Evolutionary conservation across 1,284 basidiomycete genomes (phyloP).

Genomic region (Apiotrichum laibachii): DNA sequence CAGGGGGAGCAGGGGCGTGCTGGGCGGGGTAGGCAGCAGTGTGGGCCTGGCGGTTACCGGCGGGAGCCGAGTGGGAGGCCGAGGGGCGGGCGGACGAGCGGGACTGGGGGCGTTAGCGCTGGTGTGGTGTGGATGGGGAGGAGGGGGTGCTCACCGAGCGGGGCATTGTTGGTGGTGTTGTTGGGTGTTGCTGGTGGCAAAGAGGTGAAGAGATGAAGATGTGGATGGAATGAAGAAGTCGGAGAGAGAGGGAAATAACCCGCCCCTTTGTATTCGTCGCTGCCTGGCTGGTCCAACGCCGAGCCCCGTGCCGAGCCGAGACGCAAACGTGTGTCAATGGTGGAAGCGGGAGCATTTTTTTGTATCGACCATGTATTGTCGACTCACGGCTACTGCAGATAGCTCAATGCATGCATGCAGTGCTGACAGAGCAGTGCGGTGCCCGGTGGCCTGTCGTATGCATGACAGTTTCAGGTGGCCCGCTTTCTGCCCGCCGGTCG

Average conservation of each 20-base stretch:
- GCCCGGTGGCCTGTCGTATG: too few species aligned
- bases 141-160: constrained; percentile 29
- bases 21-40: constrained; percentile 39
- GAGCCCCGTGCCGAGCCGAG: background rate
- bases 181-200: constrained; percentile 18
- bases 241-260: background rate
- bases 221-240: background rate
- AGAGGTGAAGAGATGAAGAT: background rate
- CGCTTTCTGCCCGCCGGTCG: too few species aligned
- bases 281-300: too few species aligned
- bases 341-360: background rate
- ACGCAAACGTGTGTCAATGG: too few species aligned
- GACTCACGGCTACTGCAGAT: too few species aligned
- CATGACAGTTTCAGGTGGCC: too few species aligned
- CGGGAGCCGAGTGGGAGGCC: constrained; percentile 30
- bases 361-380: too few species aligned
- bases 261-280: too few species aligned
- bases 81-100: constrained; percentile 46
- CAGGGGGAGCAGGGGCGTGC: constrained; percentile 27
- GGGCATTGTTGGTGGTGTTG: constrained; percentile 26
- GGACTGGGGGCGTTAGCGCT: constrained; percentile 14
- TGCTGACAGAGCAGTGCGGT: too few species aligned
- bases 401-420: too few species aligned
- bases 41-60: constrained; percentile 30
- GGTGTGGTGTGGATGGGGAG: background rate